Base-by-base conservation (phyloP, 129 eudicot species). In the Flaveria linearis region DNA sequence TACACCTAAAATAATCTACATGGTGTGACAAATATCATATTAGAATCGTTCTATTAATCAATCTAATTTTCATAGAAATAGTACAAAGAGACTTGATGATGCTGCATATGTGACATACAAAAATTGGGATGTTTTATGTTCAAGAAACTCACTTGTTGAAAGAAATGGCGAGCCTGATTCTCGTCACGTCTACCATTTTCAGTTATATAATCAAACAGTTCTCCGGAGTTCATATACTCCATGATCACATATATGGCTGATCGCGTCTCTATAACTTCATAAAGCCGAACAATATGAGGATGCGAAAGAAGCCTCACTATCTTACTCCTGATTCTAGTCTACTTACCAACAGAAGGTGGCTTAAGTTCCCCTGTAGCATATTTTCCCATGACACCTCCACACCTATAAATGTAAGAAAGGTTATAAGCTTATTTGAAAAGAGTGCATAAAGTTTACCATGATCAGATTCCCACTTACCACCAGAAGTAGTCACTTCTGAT, bases 381-480 rank as follows among this genome's bases (percentile, higher is more conserved):
- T 69, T 89, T 93, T 68, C 98, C 98, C 98, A 93, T 88, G 76
- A 93, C 98, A 80, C 98, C 98, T 62, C 98, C 97, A 84, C 98
- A 93, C 98, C 98, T 93, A 45, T 61, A 16, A 78, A 14, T 64
- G 55, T 25, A 58, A 3, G 9, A 64, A 70, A 61, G 25, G 49
- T 68, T 36, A 71, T 28, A 30, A 85, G 81, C 17, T 56, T 55
- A 62, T 30, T 22, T 10, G 39, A 20, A 83, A 46, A 63, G 51
- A 13, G 16, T 39, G 66, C 43, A 15, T 4, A 52, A 5, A 52
- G 16, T 26, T 30, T 75, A 30, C 49, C 46, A 45, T 46, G 71
- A 75, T 75, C 61, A 75, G 43, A 74, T 45, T 74, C n/a, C 98
- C 98, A n/a, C n/a, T n/a, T n/a, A n/a, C n/a, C n/a, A n/a, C n/a